Percentiles rank a stretch among this genome's conserved stretches.
Conservation (phyloP, 1,139 yeast species). For the Debaryomycetaceae sp. region DNA sequence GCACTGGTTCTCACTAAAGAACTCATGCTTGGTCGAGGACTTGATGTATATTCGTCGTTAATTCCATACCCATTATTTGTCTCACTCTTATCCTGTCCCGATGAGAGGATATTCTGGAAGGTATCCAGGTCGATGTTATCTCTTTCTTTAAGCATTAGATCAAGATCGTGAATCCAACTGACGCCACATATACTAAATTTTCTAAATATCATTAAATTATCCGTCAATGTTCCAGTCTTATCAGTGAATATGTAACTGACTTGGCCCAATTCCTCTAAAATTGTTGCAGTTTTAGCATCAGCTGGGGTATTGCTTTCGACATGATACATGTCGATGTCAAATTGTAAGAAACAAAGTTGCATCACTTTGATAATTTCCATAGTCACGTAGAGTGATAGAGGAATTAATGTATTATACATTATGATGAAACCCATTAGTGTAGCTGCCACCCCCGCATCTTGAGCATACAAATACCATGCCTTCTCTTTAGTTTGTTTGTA, state of each 20-base stretch:
- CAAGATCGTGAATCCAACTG: constrained; percentile 84
- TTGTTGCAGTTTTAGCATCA: constrained; percentile 92
- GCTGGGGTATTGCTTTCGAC: constrained; percentile 83
- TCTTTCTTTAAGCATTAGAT: constrained; percentile 33
- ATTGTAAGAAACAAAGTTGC: constrained; percentile 77
- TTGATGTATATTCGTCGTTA: constrained; percentile 5
- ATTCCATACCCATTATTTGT: background rate
- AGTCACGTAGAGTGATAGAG: constrained; percentile 89
- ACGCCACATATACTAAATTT: constrained; percentile 83
- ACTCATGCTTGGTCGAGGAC: constrained; percentile 27
- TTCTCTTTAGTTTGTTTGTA: constrained; percentile 40
- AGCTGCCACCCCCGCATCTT: constrained; percentile 86
- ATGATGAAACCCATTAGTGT: constrained; percentile 93
- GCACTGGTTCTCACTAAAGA: constrained; percentile 32
- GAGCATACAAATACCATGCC: constrained; percentile 72
- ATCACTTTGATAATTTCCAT: constrained; percentile 92
- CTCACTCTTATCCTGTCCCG: constrained; percentile 1
- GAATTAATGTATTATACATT: constrained; percentile 96
- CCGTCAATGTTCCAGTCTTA: constrained; percentile 96
- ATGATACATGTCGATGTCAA: constrained; percentile 95
- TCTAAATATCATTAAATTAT: constrained; percentile 81
- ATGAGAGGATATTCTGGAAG: background rate
- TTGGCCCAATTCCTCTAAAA: constrained; percentile 94
- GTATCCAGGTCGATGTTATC: constrained; percentile 3
- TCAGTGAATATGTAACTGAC: constrained; percentile 93